Evolutionary conservation across 306 rosid genomes (phyloP).

Genomic region (Pueraria montana): DNA sequence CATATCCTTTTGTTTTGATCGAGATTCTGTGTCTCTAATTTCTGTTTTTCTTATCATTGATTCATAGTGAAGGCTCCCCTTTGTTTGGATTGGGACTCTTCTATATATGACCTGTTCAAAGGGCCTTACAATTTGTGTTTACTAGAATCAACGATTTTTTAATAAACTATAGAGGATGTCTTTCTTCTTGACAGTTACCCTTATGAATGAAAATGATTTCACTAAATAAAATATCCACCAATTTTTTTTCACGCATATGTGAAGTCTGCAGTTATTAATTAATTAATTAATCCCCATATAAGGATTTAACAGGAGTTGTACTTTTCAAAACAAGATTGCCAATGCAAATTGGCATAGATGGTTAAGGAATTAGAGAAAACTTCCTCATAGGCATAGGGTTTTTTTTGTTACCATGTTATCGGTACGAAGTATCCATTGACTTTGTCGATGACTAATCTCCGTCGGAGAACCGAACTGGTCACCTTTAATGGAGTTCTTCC

Average conservation of each 20-base stretch:
- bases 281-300: too few relatives aligned
- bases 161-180: not conserved
- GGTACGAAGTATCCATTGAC: too few relatives aligned
- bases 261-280: too few relatives aligned
- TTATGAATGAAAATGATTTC: not conserved
- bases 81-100: conserved; percentile 8
- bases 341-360: too few relatives aligned
- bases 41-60: not conserved
- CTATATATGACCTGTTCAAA: conserved; percentile 20
- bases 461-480: too few relatives aligned
- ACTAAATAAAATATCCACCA: not conserved
- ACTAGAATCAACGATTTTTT: conserved; percentile 3
- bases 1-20: conserved; percentile 17
- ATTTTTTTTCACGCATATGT: not conserved
- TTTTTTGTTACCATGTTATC: too few relatives aligned
- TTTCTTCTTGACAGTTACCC: not conserved
- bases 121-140: not conserved
- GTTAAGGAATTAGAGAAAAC: too few relatives aligned
- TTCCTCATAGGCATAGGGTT: too few relatives aligned
- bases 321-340: too few relatives aligned
- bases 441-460: too few relatives aligned
- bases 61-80: not conserved
- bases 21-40: not conserved
- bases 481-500: too few relatives aligned
- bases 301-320: too few relatives aligned